Conservation (phyloP, 2,329 filamentous ascomycete species). For the Clonostachys byssicola region DNA sequence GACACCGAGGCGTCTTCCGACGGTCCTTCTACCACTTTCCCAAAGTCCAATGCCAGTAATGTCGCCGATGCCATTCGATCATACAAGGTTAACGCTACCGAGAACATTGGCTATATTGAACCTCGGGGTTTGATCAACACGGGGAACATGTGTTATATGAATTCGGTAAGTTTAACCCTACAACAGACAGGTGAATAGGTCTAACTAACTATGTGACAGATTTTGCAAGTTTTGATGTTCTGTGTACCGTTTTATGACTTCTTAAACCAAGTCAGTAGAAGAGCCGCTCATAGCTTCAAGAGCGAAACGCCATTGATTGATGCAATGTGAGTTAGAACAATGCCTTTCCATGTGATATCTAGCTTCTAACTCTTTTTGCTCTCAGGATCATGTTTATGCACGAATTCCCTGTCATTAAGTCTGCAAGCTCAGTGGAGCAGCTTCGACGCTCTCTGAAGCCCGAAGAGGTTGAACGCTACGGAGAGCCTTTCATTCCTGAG, state of each 20-base stretch:
- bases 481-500: constrained; percentile 86
- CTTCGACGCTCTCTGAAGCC: constrained; percentile 71
- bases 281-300: constrained; percentile 87
- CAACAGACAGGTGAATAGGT: constrained; percentile 1
- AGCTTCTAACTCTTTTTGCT: constrained; percentile 1
- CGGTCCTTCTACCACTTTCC: constrained; percentile 22
- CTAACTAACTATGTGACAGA: constrained; percentile 48
- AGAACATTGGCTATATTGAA: constrained; percentile 79
- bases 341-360: not conserved
- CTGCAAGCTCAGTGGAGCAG: constrained; percentile 69
- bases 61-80: constrained; percentile 73
- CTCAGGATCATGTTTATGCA: constrained; percentile 89
- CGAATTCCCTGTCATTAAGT: constrained; percentile 83
- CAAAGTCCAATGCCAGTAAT: constrained; percentile 47
- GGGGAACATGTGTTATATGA: constrained; percentile 99
- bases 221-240: constrained; percentile 92
- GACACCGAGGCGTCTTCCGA: constrained; percentile 1
- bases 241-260: constrained; percentile 95
- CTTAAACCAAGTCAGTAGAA: constrained; percentile 78
- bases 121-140: constrained; percentile 93
- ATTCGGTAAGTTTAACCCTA: constrained; percentile 67
- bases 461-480: constrained; percentile 83
- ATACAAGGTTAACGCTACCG: constrained; percentile 62
- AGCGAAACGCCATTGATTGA: constrained; percentile 91
- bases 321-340: constrained; percentile 65